Percentiles rank a stretch among this genome's conserved stretches.
These are phyloP conservation scores for Phytophthora citrophthora DNA, from an alignment of 352 stramenopile genomes.

Conservation along the genomic window DNA sequence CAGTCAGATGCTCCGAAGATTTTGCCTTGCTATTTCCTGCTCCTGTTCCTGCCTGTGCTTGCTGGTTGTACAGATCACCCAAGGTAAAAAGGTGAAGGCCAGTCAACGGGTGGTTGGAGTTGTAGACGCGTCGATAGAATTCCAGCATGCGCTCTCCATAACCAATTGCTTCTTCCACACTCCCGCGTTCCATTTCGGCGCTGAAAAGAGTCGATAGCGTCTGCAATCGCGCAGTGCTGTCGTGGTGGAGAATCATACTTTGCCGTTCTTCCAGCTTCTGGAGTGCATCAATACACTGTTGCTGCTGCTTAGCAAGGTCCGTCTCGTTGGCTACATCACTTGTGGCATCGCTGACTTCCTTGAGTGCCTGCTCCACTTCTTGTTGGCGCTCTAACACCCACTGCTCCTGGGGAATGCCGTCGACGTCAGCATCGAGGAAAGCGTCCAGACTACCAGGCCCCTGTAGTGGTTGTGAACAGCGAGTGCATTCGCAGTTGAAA, in stretches of 20 bases:
- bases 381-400: conserved; percentile 42
- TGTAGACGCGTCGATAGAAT: conserved; percentile 71
- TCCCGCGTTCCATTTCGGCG: conserved; percentile 52
- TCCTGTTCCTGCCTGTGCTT: conserved; percentile 10
- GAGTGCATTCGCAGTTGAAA: conserved; percentile 62
- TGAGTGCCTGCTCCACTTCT: conserved; percentile 32
- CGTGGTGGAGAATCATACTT: conserved; percentile 34
- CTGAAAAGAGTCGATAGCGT: conserved; percentile 61
- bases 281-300: conserved; percentile 30
- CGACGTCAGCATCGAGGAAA: conserved; percentile 56
- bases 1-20: conserved; percentile 34
- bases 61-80: conserved; percentile 52
- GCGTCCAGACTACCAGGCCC: conserved; percentile 41
- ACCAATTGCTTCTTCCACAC: conserved; percentile 32
- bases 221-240: conserved; percentile 59
- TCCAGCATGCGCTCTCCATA: conserved; percentile 56
- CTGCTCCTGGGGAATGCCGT: conserved; percentile 42
- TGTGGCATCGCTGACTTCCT: conserved; percentile 28
- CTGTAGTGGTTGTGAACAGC: conserved; percentile 44
- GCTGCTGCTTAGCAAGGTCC: conserved; percentile 23
- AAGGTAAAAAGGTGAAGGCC: conserved; percentile 74
- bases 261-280: conserved; percentile 36
- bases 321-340: conserved; percentile 3
- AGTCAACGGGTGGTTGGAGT: conserved; percentile 60
- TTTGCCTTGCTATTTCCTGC: conserved; percentile 14